A percentile compares a stretch with the other conserved stretches of the same genome.
These are phyloP conservation scores for Achlya hypogyna DNA, from an alignment of 352 stramenopile genomes.

Conservation along the genomic window DNA sequence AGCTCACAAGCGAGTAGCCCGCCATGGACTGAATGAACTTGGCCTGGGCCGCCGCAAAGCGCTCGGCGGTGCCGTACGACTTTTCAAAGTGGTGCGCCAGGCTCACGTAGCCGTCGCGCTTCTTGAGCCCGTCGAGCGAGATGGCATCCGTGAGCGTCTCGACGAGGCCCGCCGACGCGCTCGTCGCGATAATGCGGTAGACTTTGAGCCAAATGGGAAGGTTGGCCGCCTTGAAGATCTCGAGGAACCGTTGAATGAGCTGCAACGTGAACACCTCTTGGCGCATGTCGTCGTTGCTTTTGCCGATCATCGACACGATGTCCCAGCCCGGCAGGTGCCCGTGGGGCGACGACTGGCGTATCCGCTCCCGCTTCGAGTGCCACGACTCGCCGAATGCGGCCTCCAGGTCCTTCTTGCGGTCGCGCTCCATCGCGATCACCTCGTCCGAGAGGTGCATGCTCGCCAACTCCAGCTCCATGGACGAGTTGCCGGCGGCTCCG, in stretches of 20 bases:
- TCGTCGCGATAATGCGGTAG: constrained; percentile 97
- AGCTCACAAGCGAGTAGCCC: constrained; percentile 97
- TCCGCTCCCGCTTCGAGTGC: constrained; percentile 87
- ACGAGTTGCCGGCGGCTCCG: background rate
- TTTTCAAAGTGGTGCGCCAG: constrained; percentile 94
- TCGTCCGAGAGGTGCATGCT: constrained; percentile 54
- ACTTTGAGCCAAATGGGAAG: constrained; percentile 93
- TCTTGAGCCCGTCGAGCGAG: constrained; percentile 97
- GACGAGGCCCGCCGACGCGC: constrained; percentile 93
- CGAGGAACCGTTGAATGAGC: constrained; percentile 95
- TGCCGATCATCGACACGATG: constrained; percentile 96
- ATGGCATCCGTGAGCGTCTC: constrained; percentile 96
- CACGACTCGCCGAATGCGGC: constrained; percentile 93
- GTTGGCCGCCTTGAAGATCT: constrained; percentile 93
- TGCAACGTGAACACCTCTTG: constrained; percentile 99
- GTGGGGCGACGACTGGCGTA: constrained; percentile 81
- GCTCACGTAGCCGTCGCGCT: constrained; percentile 90
- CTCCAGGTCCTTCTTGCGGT: constrained; percentile 66
- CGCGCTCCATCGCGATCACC: constrained; percentile 72
- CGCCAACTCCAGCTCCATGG: constrained; percentile 44
- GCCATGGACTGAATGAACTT: constrained; percentile 97
- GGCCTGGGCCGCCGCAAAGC: constrained; percentile 87
- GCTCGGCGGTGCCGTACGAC: constrained; percentile 84
- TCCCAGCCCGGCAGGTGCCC: constrained; percentile 88
- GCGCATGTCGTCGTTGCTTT: constrained; percentile 97